phyloP scores from a whole-genome alignment of 441 rosid species.

The Populus hybrid region DNA sequence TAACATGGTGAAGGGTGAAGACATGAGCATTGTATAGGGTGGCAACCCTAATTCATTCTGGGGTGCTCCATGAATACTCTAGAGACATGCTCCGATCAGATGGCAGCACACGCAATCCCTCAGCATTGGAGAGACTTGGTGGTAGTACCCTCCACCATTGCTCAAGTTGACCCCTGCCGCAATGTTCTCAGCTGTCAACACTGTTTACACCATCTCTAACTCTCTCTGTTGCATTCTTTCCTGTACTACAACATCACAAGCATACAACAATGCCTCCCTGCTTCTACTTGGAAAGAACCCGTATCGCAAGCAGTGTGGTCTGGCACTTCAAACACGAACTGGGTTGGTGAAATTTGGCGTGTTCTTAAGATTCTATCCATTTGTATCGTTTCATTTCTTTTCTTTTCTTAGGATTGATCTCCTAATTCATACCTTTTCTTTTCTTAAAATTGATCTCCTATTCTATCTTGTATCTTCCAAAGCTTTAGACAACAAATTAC shows the following conservation, averaged over 20 bases:
- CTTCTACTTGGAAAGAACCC: not conserved
- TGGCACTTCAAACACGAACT: not conserved
- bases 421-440: too few relatives aligned
- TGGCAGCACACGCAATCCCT: not conserved
- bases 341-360: not conserved
- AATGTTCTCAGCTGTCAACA: not conserved
- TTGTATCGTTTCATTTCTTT: not conserved
- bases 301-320: not conserved
- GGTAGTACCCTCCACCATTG: not conserved
- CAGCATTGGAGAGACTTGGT: not conserved
- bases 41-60: too few relatives aligned
- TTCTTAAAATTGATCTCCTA: not conserved
- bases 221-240: not conserved
- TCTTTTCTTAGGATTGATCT: not conserved
- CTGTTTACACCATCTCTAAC: not conserved
- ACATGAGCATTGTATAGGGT: not conserved
- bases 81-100: too few relatives aligned
- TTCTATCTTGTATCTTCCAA: not conserved
- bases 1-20: not conserved
- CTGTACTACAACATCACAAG: not conserved
- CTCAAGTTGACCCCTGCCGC: not conserved
- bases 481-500: not conserved
- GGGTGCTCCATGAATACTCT: too few relatives aligned
- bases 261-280: not conserved
- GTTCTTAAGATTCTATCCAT: not conserved